These are phyloP conservation scores for Camellia sinensis DNA, from an alignment of 148 eudicot genomes.

Conservation along the genomic window DNA sequence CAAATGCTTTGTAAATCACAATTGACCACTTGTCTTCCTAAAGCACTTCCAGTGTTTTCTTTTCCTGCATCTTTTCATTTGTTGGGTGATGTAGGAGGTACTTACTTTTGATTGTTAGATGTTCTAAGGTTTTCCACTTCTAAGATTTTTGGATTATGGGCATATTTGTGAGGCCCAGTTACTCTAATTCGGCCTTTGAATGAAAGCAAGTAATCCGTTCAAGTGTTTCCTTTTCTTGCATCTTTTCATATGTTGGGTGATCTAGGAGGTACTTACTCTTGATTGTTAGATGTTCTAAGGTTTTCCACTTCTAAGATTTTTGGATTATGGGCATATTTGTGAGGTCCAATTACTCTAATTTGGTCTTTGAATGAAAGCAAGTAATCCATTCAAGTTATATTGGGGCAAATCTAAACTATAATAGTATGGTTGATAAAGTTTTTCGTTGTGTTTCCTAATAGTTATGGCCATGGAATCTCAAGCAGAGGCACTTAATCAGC, in stretches of 20 bases:
- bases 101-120: neutral
- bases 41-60: neutral
- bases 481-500: constrained; percentile 84
- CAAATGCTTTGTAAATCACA: neutral
- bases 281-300: constrained; percentile 2
- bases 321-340: neutral
- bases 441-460: constrained; percentile 24
- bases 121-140: neutral
- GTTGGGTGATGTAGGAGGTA: neutral
- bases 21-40: neutral
- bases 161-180: neutral
- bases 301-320: neutral
- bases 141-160: neutral
- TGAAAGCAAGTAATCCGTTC: neutral
- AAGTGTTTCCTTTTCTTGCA: neutral
- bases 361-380: neutral
- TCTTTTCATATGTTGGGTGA: neutral
- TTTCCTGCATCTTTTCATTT: neutral
- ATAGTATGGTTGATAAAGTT: constrained; percentile 4
- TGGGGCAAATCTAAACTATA: neutral
- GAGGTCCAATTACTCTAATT: neutral
- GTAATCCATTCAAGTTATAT: neutral
- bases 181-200: too few species aligned
- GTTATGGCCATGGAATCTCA: constrained; percentile 95
- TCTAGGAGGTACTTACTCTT: neutral